These are phyloP conservation scores for Fraxinus cuspidata DNA, from an alignment of 257 asterid species.

Conservation along the genomic window DNA sequence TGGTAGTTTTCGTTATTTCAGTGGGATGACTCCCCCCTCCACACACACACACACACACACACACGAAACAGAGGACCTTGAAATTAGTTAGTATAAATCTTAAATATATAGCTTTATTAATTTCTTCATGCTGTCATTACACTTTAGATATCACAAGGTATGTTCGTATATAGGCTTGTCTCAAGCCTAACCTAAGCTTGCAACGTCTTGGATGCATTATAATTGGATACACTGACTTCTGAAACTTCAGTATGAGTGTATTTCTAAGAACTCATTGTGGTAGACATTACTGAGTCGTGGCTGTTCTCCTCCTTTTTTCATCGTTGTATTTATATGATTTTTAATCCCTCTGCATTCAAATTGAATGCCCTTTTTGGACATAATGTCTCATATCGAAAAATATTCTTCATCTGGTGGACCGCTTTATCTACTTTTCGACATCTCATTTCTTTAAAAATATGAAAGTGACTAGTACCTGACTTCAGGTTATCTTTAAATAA, in stretches of 20 bases:
- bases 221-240: neutral
- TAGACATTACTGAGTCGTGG: neutral
- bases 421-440: neutral
- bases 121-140: neutral
- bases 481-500: neutral
- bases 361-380: neutral
- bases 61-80: too few relatives aligned
- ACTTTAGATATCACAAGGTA: neutral
- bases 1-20: too few relatives aligned
- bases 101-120: neutral
- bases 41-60: too few relatives aligned
- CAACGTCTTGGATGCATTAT: slow-evolving; percentile 1
- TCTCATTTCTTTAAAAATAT: neutral
- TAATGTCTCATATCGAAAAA: neutral
- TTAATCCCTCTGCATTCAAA: neutral
- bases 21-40: too few relatives aligned
- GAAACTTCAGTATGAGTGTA: neutral
- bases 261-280: neutral
- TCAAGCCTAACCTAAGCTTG: neutral
- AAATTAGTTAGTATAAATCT: too few relatives aligned
- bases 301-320: neutral
- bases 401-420: neutral
- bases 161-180: neutral
- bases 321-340: neutral
- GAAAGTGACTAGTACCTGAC: neutral